Evolutionary conservation across 1,139 yeast genomes (phyloP).

Genomic region (Candida anutae): DNA sequence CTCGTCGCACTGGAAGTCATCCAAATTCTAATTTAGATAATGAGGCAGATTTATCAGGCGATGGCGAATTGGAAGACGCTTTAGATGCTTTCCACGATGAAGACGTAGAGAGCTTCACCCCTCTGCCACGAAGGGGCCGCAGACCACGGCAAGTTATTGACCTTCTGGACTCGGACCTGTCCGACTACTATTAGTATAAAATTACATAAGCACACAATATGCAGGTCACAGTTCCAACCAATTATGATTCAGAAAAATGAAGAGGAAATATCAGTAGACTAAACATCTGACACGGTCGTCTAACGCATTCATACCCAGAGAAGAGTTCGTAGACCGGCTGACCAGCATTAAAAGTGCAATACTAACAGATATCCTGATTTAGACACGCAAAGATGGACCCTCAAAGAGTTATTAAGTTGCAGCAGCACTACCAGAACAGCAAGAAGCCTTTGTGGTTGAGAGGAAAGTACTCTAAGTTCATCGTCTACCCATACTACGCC

Average conservation of each 20-base stretch:
- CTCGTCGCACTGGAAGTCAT: constrained; percentile 5
- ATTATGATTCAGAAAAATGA: too few species aligned
- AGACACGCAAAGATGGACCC: constrained; percentile 33
- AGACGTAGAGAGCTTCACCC: constrained; percentile 8
- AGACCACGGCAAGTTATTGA: constrained; percentile 1
- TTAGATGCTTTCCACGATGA: constrained; percentile 11
- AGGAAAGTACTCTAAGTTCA: constrained; percentile 64
- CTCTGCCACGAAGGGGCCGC: not conserved
- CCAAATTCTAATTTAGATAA: too few species aligned
- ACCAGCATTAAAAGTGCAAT: too few species aligned
- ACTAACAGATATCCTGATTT: not conserved
- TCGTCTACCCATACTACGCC: constrained; percentile 87
- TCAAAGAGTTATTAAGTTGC: constrained; percentile 66
- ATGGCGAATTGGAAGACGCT: too few species aligned
- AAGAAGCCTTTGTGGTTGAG: constrained; percentile 71
- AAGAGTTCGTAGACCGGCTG: too few species aligned
- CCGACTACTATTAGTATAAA: constrained; percentile 4
- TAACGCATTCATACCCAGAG: too few species aligned
- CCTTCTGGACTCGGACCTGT: not conserved
- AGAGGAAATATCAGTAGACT: too few species aligned
- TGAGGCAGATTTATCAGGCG: too few species aligned
- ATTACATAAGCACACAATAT: too few species aligned
- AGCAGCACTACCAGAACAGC: constrained; percentile 66
- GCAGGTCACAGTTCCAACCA: too few species aligned
- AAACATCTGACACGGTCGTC: too few species aligned